A percentile compares a stretch with the other conserved stretches of the same genome.
Evolutionary conservation across 2,329 filamentous ascomycete species (phyloP).

Genomic region (Pyrenophora seminiperda): DNA sequence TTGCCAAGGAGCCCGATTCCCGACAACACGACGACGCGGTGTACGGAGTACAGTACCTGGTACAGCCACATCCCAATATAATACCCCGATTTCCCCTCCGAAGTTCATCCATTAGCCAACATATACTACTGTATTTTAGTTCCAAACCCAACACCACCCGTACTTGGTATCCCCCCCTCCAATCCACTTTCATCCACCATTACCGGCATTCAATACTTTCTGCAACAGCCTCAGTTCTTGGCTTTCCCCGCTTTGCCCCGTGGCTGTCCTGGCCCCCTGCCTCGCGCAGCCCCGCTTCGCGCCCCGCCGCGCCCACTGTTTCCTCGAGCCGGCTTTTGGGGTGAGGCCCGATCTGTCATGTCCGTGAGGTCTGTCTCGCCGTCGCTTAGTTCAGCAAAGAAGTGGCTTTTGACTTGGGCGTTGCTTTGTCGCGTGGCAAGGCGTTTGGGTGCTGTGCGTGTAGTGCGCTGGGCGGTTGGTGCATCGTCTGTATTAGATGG

Average conservation of each 20-base stretch:
- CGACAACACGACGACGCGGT: too few relatives aligned
- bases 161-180: too few relatives aligned
- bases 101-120: too few relatives aligned
- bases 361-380: slow-evolving; percentile 43
- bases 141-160: too few relatives aligned
- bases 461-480: slow-evolving; percentile 12
- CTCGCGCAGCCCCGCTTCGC: slow-evolving; percentile 7
- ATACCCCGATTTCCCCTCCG: too few relatives aligned
- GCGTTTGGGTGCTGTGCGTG: slow-evolving; percentile 29
- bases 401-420: slow-evolving; percentile 42
- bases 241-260: slow-evolving; percentile 11
- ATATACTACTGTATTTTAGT: too few relatives aligned
- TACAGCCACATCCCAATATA: too few relatives aligned
- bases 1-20: too few relatives aligned
- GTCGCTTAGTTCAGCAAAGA: slow-evolving; percentile 39
- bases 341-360: slow-evolving; percentile 29
- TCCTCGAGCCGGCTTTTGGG: slow-evolving; percentile 16
- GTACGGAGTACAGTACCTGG: too few relatives aligned
- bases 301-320: background rate
- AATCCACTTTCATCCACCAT: background rate
- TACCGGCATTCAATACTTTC: background rate
- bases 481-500: slow-evolving; percentile 16
- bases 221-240: slow-evolving; percentile 1
- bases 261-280: slow-evolving; percentile 16
- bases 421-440: slow-evolving; percentile 36